Base-by-base conservation (phyloP, 768 basidiomycete species). In the Vararia minispora region DNA sequence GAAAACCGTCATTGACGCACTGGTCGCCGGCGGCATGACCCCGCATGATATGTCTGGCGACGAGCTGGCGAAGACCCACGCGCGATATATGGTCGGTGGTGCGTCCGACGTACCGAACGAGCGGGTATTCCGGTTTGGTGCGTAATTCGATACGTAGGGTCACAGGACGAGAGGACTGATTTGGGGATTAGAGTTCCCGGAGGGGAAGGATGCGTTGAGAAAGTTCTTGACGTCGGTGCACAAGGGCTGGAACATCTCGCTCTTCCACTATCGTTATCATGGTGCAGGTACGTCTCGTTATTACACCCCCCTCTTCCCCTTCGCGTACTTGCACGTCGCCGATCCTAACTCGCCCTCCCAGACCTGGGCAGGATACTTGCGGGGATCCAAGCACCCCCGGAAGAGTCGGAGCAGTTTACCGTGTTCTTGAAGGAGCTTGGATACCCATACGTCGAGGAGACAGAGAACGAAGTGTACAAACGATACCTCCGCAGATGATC, bases 201-300 rank as follows among this genome's bases (percentile, higher is more conserved):
- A 99, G 58, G 66, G 95, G 37, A 92, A 90, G 0, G 82, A 79
- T 2, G 95, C 94, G 3, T 64, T 99, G 41, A 76, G 86, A 29
- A 87, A 84, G 48, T 99, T 98, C 66, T 66, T 99, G 43, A 66
- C 79, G 21, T 85, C 83, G 3, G 56, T 99, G 31, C 81, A 81
- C 23, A 64, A 72, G 14, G 79, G 78, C 18, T 97, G 92, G 91
- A 97, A 92, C 58, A 88, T 99, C 34, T 84, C 90, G 1, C 57
- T 99, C 46, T 99, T 98, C 65, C 95, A 99, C 57, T 99, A 99
- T 59, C 74, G 95, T 39, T 97, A 98, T 56, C 94, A 98, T 43
- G 95, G 95, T 22, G 89, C 84, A 54, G 92, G 92, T 88, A 48
- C 42, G 80, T 30, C 2, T 22, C 1, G 3, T 8, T 33, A 14